Evolutionary conservation across 495 filamentous ascomycete species (phyloP).

Genomic region (Neurospora discreta): DNA sequence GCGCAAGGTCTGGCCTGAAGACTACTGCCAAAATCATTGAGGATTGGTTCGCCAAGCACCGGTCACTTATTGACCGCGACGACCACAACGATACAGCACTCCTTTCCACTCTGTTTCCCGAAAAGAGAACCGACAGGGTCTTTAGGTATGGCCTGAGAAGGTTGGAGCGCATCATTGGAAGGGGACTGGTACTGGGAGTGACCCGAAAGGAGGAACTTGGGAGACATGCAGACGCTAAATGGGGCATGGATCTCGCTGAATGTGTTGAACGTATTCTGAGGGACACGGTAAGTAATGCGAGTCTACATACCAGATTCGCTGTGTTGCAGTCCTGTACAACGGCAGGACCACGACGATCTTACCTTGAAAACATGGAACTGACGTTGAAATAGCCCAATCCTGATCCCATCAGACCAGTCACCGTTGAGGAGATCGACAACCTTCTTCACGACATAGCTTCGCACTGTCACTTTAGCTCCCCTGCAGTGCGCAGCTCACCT

Average conservation of each 20-base stretch:
- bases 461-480: slow-evolving; percentile 56
- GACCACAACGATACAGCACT: slow-evolving; percentile 47
- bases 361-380: not conserved
- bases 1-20: not conserved
- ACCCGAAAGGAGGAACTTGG: slow-evolving; percentile 49
- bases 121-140: slow-evolving; percentile 62
- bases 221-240: slow-evolving; percentile 44
- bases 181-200: slow-evolving; percentile 49
- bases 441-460: slow-evolving; percentile 53
- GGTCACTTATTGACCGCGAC: slow-evolving; percentile 35
- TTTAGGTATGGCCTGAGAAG: slow-evolving; percentile 52
- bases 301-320: slow-evolving; percentile 2
- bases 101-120: slow-evolving; percentile 63
- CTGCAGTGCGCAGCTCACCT: slow-evolving; percentile 42
- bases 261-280: slow-evolving; percentile 58
- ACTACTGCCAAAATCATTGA: slow-evolving; percentile 21
- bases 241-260: slow-evolving; percentile 51
- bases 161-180: slow-evolving; percentile 52
- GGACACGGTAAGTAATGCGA: slow-evolving; percentile 42
- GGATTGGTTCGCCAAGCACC: slow-evolving; percentile 54
- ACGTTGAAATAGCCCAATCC: slow-evolving; percentile 28
- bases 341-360: not conserved
- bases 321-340: not conserved
- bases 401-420: slow-evolving; percentile 34
- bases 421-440: slow-evolving; percentile 64